Base-by-base conservation (phyloP, 768 basidiomycete genomes). In the Boletus edulis region DNA sequence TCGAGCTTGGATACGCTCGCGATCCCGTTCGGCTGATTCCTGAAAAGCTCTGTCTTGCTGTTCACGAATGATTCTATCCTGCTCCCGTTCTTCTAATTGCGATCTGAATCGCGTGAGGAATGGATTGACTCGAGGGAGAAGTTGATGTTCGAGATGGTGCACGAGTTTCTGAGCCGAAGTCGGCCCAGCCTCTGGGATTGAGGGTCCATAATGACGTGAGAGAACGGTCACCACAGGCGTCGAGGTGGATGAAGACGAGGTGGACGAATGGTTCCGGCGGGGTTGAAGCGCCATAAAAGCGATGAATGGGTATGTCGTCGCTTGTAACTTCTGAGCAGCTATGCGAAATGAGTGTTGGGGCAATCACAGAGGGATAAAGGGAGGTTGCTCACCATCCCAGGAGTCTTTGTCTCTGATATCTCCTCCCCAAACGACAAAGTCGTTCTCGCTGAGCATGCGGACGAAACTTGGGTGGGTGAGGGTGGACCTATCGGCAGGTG, bases 241-340 rank as follows among this genome's bases (percentile, higher is more conserved):
- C 6, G 76, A 59, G 3, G 66, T 65, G 5, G 75, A 62, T 6
- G 75, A 64, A 0, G 76, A 71, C 22, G 72, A 69, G 18, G 34
- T 52, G 5, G 76, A 62, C 5, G 63, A 60, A 40, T 65, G 68
- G 20, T 70, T 76, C 31, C 83, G 81, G 17, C 81, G 81, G 0
- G 91, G 86, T 66, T 98, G 91, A 46, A 97, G 82, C 1, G 94
- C 87, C 46, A 97, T 70, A 70, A 98, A 99, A 1, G 91, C 91
- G 46, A 99, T 78, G 57, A 95, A 95, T 0, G 96, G 97, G 64
- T 89, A 97, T 0, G 94, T 93, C 2, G 94, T 94, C 3, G 87
- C 87, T 65, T 91, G 85, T 1, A 98, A 75, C 67, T 89, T 91
- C 64, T 87, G 82, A 13, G 84, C 75, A 29, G 75, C 89, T 77